A percentile compares a stretch with the other conserved stretches of the same genome.
Conservation (phyloP, 73 alveolate genomes). For the Paraurostyla sp. region DNA sequence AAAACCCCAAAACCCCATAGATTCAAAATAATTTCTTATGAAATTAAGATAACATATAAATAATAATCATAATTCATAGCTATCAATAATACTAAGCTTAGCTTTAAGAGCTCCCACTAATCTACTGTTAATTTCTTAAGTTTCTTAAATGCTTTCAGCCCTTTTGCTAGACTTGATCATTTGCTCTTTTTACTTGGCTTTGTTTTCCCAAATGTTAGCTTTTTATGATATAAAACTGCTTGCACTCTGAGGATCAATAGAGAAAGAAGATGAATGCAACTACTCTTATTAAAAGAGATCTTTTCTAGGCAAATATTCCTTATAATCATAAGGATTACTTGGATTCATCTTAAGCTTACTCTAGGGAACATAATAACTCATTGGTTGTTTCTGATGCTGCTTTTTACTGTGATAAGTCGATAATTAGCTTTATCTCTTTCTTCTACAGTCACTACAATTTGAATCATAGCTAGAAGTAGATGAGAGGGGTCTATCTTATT, state of each 20-base stretch:
- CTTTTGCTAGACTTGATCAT: constrained; percentile 16
- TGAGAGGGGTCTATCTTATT: too few relatives aligned
- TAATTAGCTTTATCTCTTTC: neutral
- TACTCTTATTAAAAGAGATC: neutral
- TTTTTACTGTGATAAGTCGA: neutral
- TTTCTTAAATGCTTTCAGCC: constrained; percentile 31
- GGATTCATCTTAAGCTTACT: neutral
- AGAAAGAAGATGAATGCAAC: neutral
- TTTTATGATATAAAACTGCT: neutral
- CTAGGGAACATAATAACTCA: constrained; percentile 17
- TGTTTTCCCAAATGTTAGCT: constrained; percentile 34
- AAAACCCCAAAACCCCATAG: too few relatives aligned
- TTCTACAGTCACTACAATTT: neutral
- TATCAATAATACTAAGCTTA: constrained; percentile 15
- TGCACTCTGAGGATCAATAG: neutral
- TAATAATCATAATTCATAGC: constrained; percentile 45
- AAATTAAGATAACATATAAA: too few relatives aligned
- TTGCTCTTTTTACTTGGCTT: constrained; percentile 22
- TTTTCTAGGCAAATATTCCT: constrained; percentile 1
- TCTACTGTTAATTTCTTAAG: neutral
- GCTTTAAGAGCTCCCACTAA: constrained; percentile 28
- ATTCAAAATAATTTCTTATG: too few relatives aligned
- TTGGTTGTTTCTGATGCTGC: constrained; percentile 1
- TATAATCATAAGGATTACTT: constrained; percentile 41
- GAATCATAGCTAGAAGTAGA: neutral